phyloP scores from a whole-genome alignment of 768 basidiomycete species.

The Heimioporus sp. region DNA sequence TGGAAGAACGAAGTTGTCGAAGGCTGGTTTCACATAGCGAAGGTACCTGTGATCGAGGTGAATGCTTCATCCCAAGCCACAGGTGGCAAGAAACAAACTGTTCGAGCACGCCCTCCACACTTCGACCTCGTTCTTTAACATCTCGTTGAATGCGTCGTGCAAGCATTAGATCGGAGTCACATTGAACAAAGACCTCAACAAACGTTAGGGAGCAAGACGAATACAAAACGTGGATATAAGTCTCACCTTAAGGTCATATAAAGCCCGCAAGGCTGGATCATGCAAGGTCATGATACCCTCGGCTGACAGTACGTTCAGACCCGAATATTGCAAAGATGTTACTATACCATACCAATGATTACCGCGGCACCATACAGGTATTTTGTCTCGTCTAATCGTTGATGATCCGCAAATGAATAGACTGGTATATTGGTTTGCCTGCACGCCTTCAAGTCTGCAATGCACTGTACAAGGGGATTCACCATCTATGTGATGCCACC shows the following conservation, averaged over 20 bases:
- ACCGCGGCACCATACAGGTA: slow-evolving; percentile 93
- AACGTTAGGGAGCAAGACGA: background rate
- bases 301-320: slow-evolving; percentile 38
- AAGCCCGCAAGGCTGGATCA: slow-evolving; percentile 68
- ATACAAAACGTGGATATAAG: background rate
- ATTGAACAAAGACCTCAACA: slow-evolving; percentile 80
- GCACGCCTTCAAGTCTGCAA: slow-evolving; percentile 82
- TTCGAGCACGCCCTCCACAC: slow-evolving; percentile 83
- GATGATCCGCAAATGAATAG: slow-evolving; percentile 92
- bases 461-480: slow-evolving; percentile 50
- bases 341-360: slow-evolving; percentile 63
- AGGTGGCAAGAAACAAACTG: slow-evolving; percentile 50
- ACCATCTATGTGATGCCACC: background rate
- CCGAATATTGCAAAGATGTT: background rate
- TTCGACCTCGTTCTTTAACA: slow-evolving; percentile 81
- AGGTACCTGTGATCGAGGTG: slow-evolving; percentile 61
- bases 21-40: slow-evolving; percentile 92
- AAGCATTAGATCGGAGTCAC: slow-evolving; percentile 96
- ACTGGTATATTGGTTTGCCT: slow-evolving; percentile 87
- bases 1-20: slow-evolving; percentile 91
- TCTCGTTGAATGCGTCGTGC: slow-evolving; percentile 89
- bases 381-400: slow-evolving; percentile 72
- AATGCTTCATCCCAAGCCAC: background rate
- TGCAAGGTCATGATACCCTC: slow-evolving; percentile 93
- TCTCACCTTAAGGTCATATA: slow-evolving; percentile 89